Evolutionary conservation across 805 yeast genomes (phyloP), one percentile per base, ranked within the genome.

Genomic region (Nakazawaea populi): DNA sequence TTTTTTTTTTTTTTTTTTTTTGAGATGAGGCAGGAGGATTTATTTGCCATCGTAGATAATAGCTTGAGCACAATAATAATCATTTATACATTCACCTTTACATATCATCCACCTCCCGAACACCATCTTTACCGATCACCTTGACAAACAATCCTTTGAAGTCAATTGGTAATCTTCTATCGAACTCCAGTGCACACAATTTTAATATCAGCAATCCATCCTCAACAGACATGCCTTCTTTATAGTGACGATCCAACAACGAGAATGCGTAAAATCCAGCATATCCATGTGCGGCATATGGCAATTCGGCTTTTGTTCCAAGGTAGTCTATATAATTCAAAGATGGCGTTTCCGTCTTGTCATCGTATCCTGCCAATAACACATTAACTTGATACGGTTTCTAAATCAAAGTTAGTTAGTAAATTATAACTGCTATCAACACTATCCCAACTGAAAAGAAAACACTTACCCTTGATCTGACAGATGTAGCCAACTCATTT

Each of bases 271-370:
- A 94, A 69, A 92, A 94, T 1, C 95, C 96, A n/a, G 98, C 96
- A 64, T 94, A 94, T 10, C 99, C 99, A 66, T 94, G 99, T 1
- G 98, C 98, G 14, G 95, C 96, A 64, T 94, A 94, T 12, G 99
- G 98, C 53, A 94, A 75, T 54, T 85, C 89, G 12, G 85, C 96
- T 57, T 85, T 82, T 2, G 99, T 88, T 6, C 99, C 99, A 57
- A 94, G 72, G 67, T 94, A 94, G 66, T 94, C 99, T 58, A 94
- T 87, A 85, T 92, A 89, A 62, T 87, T 84, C 60, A 94, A 75
- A 47, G 79, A 72, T 39, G 97, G 89, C 53, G 71, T 73, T 40
- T 74, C 67, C 6, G 73, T 74, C 55, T 76, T 78, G 12, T 70
- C 67, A 61, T 89, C 92, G 65, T 75, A 83, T 9, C 98, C 97